These are phyloP conservation scores for Plasmodium adleri DNA, from an alignment of 169 alveolate genomes.

Conservation along the genomic window DNA sequence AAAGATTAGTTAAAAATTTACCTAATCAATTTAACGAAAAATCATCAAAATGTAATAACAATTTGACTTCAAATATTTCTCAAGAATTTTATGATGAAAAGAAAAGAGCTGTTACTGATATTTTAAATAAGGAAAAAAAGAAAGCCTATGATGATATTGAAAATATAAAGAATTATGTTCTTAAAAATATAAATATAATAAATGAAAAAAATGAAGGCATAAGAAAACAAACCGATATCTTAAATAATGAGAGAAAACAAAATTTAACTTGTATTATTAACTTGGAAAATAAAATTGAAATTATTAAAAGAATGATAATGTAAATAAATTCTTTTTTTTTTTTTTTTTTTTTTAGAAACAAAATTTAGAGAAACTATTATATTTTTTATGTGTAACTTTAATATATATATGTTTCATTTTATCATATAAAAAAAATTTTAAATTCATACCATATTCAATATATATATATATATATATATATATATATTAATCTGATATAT, in stretches of 20 bases:
- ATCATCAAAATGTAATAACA: conserved; percentile 2
- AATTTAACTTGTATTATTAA: conserved; percentile 35
- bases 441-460: too few species aligned
- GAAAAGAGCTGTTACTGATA: conserved; percentile 8
- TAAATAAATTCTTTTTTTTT: neutral
- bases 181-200: conserved; percentile 34
- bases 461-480: too few species aligned
- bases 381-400: too few species aligned
- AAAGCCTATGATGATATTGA: conserved; percentile 27
- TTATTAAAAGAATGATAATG: conserved; percentile 33
- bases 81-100: conserved; percentile 41
- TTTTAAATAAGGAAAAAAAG: conserved; percentile 43
- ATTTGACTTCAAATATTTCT: neutral
- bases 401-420: too few species aligned
- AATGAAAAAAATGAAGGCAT: conserved; percentile 66
- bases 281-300: conserved; percentile 42
- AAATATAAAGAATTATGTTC: conserved; percentile 16
- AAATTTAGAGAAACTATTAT: too few species aligned
- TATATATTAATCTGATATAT: too few species aligned
- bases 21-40: neutral
- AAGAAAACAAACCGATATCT: conserved; percentile 39
- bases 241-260: conserved; percentile 32
- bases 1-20: neutral
- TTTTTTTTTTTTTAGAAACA: too few species aligned
- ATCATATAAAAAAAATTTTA: too few species aligned